Evolutionary conservation across 73 alveolate genomes (phyloP).

Genomic region (Uronychia binucleata): DNA sequence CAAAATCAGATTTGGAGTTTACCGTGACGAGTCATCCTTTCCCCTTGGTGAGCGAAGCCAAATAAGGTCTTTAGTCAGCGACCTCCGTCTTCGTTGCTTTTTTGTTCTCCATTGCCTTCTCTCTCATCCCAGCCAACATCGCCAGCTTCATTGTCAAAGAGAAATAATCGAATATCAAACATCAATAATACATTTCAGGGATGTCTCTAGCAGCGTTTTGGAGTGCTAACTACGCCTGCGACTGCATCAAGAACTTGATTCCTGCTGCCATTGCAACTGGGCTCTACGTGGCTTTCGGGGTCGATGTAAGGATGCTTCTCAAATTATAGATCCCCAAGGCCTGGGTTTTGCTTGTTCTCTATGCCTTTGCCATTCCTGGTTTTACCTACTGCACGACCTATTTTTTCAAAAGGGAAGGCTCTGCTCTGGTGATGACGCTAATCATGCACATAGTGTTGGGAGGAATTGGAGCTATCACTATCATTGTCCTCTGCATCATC

Average conservation of each 20-base stretch:
- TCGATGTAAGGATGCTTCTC: too few species aligned
- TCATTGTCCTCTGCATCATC: slow-evolving; percentile 8
- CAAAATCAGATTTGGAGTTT: slow-evolving; percentile 3
- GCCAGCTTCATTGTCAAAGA: slow-evolving; percentile 45
- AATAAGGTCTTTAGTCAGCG: neutral
- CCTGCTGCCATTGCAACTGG: slow-evolving; percentile 71
- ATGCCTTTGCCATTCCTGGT: slow-evolving; percentile 54
- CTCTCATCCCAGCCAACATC: slow-evolving; percentile 59
- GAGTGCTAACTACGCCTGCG: slow-evolving; percentile 87
- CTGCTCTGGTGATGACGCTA: slow-evolving; percentile 75
- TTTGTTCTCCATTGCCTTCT: slow-evolving; percentile 54
- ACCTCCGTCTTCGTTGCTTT: slow-evolving; percentile 27
- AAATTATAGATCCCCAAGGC: slow-evolving; percentile 63
- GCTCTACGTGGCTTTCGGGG: slow-evolving; percentile 16
- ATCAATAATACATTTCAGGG: slow-evolving; percentile 91
- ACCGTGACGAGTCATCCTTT: slow-evolving; percentile 13
- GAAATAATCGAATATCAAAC: slow-evolving; percentile 62
- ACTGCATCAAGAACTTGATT: slow-evolving; percentile 76
- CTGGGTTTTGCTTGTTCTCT: slow-evolving; percentile 70
- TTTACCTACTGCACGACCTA: slow-evolving; percentile 62
- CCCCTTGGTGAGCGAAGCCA: neutral
- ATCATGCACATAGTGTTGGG: slow-evolving; percentile 74
- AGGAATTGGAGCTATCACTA: slow-evolving; percentile 55
- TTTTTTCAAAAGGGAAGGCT: slow-evolving; percentile 50
- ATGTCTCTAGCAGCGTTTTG: slow-evolving; percentile 88